Percentiles rank a stretch among this genome's conserved stretches.
These are phyloP conservation scores for Termitomyces titanicus DNA, from an alignment of 768 basidiomycete genomes.

Conservation along the genomic window DNA sequence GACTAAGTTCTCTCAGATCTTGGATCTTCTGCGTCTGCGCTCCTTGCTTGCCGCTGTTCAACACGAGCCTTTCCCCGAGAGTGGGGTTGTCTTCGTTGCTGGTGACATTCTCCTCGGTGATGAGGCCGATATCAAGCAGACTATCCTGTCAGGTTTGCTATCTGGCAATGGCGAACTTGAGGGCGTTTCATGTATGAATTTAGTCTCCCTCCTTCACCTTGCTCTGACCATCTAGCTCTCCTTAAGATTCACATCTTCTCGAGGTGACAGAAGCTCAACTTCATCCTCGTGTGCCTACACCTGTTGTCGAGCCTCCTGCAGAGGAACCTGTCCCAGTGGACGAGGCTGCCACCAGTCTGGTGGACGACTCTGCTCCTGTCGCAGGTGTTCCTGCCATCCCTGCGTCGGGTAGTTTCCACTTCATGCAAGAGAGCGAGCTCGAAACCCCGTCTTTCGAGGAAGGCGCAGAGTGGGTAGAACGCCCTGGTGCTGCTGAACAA, in stretches of 20 bases:
- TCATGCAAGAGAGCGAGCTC: constrained; percentile 81
- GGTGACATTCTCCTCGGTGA: constrained; percentile 54
- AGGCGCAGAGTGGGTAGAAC: constrained; percentile 54
- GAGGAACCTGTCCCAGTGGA: constrained; percentile 5
- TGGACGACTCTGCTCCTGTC: constrained; percentile 26
- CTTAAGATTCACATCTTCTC: constrained; percentile 55
- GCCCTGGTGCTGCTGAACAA: constrained; percentile 34
- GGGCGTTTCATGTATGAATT: constrained; percentile 59
- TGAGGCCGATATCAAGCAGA: constrained; percentile 46
- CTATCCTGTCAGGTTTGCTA: constrained; percentile 52
- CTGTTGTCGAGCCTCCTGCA: constrained; percentile 29
- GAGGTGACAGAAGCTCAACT: constrained; percentile 54
- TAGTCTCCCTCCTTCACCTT: constrained; percentile 3
- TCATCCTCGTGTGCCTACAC: constrained; percentile 40
- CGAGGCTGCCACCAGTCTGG: constrained; percentile 23
- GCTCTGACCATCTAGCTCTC: constrained; percentile 6
- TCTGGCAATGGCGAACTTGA: constrained; percentile 56
- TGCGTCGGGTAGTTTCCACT: constrained; percentile 61
- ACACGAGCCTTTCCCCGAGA: constrained; percentile 45
- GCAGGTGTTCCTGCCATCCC: constrained; percentile 38
- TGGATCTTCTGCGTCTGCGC: constrained; percentile 60
- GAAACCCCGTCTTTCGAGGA: constrained; percentile 53
- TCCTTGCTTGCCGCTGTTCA: constrained; percentile 43
- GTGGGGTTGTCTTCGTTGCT: constrained; percentile 48
- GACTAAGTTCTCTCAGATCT: constrained; percentile 44